Conservation (phyloP, 495 filamentous ascomycete genomes). For the Collariella sp. region DNA sequence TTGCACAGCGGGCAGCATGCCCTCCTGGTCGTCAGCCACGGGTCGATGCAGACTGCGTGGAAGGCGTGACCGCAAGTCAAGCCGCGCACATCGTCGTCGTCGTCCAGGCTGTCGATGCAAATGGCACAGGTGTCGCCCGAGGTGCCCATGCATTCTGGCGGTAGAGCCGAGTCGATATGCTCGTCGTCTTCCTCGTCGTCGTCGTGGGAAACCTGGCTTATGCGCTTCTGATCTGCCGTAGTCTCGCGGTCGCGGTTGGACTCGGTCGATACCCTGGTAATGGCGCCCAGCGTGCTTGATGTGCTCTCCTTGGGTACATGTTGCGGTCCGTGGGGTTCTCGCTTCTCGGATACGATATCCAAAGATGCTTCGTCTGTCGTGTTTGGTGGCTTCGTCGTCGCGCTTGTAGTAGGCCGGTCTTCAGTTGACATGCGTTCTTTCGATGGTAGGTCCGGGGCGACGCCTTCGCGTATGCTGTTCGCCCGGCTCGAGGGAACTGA, state of each 20-base stretch:
- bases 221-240: constrained; percentile 19
- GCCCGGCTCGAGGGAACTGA: constrained; percentile 62
- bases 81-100: constrained; percentile 90
- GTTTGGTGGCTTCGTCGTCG: constrained; percentile 15
- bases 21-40: constrained; percentile 86
- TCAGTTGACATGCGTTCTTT: constrained; percentile 32
- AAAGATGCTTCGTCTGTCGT: background rate
- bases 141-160: constrained; percentile 70
- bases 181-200: constrained; percentile 73
- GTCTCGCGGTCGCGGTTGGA: constrained; percentile 9
- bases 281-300: constrained; percentile 19
- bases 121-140: constrained; percentile 97
- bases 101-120: constrained; percentile 87
- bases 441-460: constrained; percentile 33
- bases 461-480: constrained; percentile 55
- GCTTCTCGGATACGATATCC: background rate
- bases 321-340: constrained; percentile 12
- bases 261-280: constrained; percentile 16
- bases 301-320: constrained; percentile 28
- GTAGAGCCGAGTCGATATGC: constrained; percentile 72
- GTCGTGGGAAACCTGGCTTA: constrained; percentile 35
- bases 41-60: constrained; percentile 88
- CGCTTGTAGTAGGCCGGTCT: constrained; percentile 25
- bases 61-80: constrained; percentile 94
- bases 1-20: constrained; percentile 98